Evolutionary conservation across 2,329 filamentous ascomycete genomes (phyloP).

Genomic region (Curvularia eragrostidis): DNA sequence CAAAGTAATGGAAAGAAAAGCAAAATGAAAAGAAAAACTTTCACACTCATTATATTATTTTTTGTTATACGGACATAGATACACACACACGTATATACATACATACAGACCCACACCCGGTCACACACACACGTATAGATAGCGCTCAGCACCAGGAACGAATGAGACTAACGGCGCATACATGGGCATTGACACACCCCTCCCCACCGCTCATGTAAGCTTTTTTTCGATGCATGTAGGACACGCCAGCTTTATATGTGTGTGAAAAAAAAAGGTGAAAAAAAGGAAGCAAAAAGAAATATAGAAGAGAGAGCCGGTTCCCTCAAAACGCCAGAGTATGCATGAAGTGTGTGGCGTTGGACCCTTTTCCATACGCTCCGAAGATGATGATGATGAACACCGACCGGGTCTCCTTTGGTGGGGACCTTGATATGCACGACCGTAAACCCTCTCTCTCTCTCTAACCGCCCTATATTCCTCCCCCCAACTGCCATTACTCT

Average conservation of each 20-base stretch:
- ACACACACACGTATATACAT: background rate
- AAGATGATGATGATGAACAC: background rate
- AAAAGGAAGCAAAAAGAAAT: background rate
- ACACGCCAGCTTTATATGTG: background rate
- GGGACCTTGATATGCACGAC: background rate
- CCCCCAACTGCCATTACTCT: constrained; percentile 28
- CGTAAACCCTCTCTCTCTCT: background rate
- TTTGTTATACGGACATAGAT: too few species aligned
- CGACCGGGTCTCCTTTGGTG: background rate
- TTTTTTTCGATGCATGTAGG: background rate
- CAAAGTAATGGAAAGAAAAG: background rate
- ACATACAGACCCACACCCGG: background rate
- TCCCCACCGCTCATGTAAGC: background rate
- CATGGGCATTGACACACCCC: too few species aligned
- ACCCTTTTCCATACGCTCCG: background rate
- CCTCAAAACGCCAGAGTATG: background rate
- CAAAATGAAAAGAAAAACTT: background rate
- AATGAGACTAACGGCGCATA: too few species aligned
- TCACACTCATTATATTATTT: background rate
- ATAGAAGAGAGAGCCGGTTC: background rate
- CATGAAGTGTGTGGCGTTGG: background rate
- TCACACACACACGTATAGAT: background rate
- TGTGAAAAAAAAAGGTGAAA: background rate
- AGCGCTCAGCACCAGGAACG: background rate
- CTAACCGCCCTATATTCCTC: background rate